Evolutionary conservation across 345 rosid genomes (phyloP).

Genomic region (Dipteronia dyeriana): DNA sequence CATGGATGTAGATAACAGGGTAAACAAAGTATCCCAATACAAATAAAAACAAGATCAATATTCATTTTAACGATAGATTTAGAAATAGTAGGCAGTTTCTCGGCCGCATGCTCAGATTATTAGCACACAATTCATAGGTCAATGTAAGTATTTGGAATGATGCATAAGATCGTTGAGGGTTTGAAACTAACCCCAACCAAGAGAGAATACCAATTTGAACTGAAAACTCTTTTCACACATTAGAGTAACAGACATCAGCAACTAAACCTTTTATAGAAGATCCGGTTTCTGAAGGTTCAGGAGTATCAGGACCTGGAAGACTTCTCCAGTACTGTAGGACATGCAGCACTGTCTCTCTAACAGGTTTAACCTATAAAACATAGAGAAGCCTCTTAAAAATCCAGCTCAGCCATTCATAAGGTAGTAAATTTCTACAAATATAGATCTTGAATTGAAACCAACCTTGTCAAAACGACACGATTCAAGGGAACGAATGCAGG

Average conservation of each 20-base stretch:
- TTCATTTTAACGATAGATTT: background rate
- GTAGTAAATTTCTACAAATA: slow-evolving; percentile 9
- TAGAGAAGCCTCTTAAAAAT: slow-evolving; percentile 16
- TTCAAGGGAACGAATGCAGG: slow-evolving; percentile 74
- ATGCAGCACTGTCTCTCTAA: slow-evolving; percentile 72
- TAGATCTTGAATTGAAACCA: slow-evolving; percentile 4
- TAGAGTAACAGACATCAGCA: slow-evolving; percentile 13
- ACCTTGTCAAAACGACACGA: slow-evolving; percentile 98
- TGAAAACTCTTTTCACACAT: slow-evolving; percentile 3
- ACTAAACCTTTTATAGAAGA: slow-evolving; percentile 73
- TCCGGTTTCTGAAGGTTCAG: slow-evolving; percentile 76
- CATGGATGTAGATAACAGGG: background rate
- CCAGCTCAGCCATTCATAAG: slow-evolving; percentile 1
- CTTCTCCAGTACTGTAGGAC: slow-evolving; percentile 85
- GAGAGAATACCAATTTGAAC: background rate
- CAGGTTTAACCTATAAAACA: slow-evolving; percentile 82
- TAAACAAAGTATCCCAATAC: background rate
- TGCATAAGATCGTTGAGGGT: background rate
- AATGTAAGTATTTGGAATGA: background rate
- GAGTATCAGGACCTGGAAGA: slow-evolving; percentile 61
- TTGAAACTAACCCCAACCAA: background rate
- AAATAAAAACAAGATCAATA: background rate
- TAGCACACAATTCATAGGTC: background rate
- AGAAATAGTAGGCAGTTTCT: background rate
- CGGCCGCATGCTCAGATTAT: background rate